Evolutionary conservation across 345 rosid genomes (phyloP), one percentile per base, ranked within the genome.

Genomic region (Barbarea vulgaris): DNA sequence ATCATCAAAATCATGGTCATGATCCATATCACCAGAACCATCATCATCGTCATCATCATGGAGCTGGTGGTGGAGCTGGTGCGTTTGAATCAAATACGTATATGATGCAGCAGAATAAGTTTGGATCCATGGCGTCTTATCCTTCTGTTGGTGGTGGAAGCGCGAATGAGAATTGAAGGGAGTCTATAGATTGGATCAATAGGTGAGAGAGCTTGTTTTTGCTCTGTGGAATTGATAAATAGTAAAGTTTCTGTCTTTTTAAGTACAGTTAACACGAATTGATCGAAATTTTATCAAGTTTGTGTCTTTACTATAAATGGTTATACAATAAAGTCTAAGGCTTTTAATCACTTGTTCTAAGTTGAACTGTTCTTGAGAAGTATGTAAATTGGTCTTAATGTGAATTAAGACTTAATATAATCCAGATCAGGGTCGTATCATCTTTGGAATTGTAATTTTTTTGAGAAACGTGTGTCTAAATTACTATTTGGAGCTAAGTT

Each of bases 31-130:
- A 72, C 47, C 81, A 71, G 51, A 42, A 70, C 7, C 69, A 51
- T n/a, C 73, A 30, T 28, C 68, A 57, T 21, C 53, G 3, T 24
- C 25, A 68, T 28, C 70, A 48, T 19, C 78, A 69, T 37, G 82
- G 74, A 58, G 77, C 64, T 30, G 71, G 79, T 17, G 74, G 80
- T 33, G 90, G 87, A 41, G 64, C 70, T 54, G 77, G 81, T 56
- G 87, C 83, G 42, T 85, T 84, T 47, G 86, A 88, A 42, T 62
- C 84, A 30, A 85, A 86, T 79, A 74, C 81, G 0, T 87, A 83
- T 69, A 84, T 80, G 89, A 57, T 88, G 73, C 96, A 88, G 79
- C 91, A 82, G 86, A 83, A 81, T 65, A 83, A 83, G 74, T 92
- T 82, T 6, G 91, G 89, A 21, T 85, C 91, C 3, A 67, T 80